A percentile compares a stretch with the other conserved stretches of the same genome.
phyloP scores from a whole-genome alignment of 148 eudicot genomes.

The Rhododendron ovatum region DNA sequence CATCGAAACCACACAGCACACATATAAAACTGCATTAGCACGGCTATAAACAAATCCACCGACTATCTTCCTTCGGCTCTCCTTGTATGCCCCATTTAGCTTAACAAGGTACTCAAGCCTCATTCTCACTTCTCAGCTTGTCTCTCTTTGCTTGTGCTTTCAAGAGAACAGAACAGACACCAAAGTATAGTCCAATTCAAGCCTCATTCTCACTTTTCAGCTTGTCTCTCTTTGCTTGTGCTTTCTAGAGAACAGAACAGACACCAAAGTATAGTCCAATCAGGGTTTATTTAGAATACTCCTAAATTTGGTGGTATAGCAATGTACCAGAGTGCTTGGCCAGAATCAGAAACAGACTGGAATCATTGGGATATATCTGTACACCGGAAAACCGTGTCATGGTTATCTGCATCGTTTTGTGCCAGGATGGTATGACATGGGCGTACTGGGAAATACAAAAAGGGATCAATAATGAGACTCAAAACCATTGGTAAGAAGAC shows the following conservation, averaged over 20 bases:
- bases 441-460: neutral
- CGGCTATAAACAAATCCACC: neutral
- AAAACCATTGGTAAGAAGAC: neutral
- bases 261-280: neutral
- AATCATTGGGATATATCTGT: neutral
- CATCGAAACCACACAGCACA: neutral
- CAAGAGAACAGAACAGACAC: neutral
- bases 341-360: neutral
- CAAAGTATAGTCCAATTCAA: neutral
- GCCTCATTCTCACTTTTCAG: neutral
- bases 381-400: neutral
- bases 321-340: neutral
- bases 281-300: neutral
- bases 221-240: neutral
- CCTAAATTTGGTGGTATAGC: neutral
- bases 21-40: neutral
- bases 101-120: neutral
- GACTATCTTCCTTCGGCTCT: neutral
- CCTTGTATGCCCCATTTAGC: neutral
- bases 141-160: neutral
- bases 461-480: neutral
- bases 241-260: neutral
- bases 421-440: neutral
- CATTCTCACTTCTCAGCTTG: neutral
- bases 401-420: neutral